These are phyloP conservation scores for Pythium grandisporangium DNA, from an alignment of 352 stramenopile species.

Conservation along the genomic window DNA sequence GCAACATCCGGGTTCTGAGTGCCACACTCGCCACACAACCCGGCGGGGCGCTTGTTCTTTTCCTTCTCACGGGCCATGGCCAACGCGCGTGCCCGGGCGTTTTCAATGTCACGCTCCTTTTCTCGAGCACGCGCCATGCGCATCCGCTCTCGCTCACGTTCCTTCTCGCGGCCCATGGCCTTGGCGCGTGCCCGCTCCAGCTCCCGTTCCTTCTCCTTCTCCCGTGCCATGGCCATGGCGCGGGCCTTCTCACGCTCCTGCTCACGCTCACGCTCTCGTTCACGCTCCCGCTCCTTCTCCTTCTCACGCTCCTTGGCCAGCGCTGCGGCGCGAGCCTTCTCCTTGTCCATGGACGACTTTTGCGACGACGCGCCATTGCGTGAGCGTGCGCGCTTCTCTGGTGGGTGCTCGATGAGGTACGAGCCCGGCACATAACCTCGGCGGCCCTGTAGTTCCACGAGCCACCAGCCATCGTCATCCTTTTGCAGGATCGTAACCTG, in stretches of 20 bases:
- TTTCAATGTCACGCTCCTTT: too few species aligned
- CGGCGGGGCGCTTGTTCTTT: slow-evolving; percentile 20
- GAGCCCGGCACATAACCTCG: slow-evolving; percentile 76
- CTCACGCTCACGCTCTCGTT: slow-evolving; percentile 19
- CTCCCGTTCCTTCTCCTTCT: too few species aligned
- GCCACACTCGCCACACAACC: slow-evolving; percentile 55
- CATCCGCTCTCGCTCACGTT: too few species aligned
- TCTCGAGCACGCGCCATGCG: too few species aligned
- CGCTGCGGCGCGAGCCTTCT: not conserved
- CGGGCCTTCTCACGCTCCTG: too few species aligned
- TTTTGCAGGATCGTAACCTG: slow-evolving; percentile 76
- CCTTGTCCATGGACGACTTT: not conserved
- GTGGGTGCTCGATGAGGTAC: slow-evolving; percentile 70
- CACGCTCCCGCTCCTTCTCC: too few species aligned
- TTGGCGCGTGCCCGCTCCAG: too few species aligned
- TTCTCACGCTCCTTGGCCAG: too few species aligned
- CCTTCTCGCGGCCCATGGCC: too few species aligned
- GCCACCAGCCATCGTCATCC: slow-evolving; percentile 82
- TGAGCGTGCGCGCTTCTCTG: slow-evolving; percentile 14
- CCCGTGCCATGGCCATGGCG: too few species aligned
- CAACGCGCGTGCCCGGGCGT: too few species aligned
- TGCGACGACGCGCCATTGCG: slow-evolving; percentile 1
- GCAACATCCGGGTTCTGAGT: slow-evolving; percentile 70
- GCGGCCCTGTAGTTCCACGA: slow-evolving; percentile 55
- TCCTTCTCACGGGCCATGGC: too few species aligned